Evolutionary conservation across 495 filamentous ascomycete genomes (phyloP).

Genomic region (Xylaria venustula): DNA sequence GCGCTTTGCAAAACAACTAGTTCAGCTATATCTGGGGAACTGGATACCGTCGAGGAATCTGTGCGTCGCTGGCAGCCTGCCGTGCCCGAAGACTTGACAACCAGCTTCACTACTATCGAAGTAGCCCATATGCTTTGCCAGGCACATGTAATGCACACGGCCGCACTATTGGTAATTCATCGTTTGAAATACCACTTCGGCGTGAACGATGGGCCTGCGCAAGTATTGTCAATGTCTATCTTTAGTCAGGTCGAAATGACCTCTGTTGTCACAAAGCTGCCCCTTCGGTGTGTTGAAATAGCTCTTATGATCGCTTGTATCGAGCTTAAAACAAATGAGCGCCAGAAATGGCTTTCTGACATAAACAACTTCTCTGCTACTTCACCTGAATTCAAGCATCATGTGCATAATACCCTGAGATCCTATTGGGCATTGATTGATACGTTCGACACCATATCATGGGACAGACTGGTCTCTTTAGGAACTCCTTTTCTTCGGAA

Average conservation of each 20-base stretch:
- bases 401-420: background rate
- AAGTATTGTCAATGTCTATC: conserved; percentile 19
- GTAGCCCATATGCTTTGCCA: conserved; percentile 23
- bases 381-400: background rate
- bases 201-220: conserved; percentile 21
- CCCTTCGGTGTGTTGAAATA: conserved; percentile 20
- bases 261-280: conserved; percentile 17
- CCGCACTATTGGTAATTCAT: conserved; percentile 22
- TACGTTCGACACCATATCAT: conserved; percentile 6
- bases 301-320: conserved; percentile 23
- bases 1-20: background rate
- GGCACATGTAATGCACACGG: conserved; percentile 18
- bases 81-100: conserved; percentile 12
- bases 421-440: conserved; percentile 7
- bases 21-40: background rate
- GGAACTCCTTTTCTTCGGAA: background rate
- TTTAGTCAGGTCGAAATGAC: conserved; percentile 25
- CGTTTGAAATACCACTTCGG: conserved; percentile 22
- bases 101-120: conserved; percentile 17
- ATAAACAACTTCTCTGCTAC: conserved; percentile 3
- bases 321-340: conserved; percentile 11
- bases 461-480: background rate
- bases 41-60: conserved; percentile 12
- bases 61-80: conserved; percentile 12
- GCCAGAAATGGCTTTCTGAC: conserved; percentile 4